Evolutionary conservation across 306 rosid species (phyloP).

Genomic region (Cicer bijugum): DNA sequence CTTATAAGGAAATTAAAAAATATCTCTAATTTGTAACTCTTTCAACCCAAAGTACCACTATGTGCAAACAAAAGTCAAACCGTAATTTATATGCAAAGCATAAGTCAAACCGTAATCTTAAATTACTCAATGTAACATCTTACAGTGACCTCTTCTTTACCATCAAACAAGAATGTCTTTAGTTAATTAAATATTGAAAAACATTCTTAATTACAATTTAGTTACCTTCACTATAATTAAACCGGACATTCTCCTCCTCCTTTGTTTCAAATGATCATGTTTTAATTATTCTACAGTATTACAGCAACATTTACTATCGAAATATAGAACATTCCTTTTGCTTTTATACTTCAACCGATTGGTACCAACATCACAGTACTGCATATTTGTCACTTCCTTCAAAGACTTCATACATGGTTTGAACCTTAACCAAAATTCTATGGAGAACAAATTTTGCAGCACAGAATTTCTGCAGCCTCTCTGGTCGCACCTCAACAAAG

Average conservation of each 20-base stretch:
- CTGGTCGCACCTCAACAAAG: neutral
- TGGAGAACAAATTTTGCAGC: neutral
- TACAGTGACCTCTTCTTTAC: no score
- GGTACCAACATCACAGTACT: neutral
- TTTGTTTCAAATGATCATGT: neutral
- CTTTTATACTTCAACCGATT: neutral
- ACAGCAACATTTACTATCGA: neutral
- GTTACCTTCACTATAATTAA: no score
- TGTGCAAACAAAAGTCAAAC: no score
- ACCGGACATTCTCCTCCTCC: neutral
- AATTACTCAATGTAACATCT: no score
- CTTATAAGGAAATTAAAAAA: no score
- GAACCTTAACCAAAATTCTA: conserved; percentile 9
- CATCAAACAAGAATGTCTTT: no score
- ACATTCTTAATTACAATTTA: no score
- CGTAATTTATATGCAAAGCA: no score
- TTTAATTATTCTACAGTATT: neutral
- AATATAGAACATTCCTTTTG: neutral
- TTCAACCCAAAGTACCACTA: no score
- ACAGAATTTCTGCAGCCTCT: neutral
- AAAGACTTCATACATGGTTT: conserved; percentile 14
- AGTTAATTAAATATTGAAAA: no score
- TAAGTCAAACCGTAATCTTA: no score
- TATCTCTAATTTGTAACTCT: no score
- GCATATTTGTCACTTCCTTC: conserved; percentile 2